These are phyloP conservation scores for Magnaporthiopsis poae DNA, from an alignment of 2,329 filamentous ascomycete species.

Conservation along the genomic window DNA sequence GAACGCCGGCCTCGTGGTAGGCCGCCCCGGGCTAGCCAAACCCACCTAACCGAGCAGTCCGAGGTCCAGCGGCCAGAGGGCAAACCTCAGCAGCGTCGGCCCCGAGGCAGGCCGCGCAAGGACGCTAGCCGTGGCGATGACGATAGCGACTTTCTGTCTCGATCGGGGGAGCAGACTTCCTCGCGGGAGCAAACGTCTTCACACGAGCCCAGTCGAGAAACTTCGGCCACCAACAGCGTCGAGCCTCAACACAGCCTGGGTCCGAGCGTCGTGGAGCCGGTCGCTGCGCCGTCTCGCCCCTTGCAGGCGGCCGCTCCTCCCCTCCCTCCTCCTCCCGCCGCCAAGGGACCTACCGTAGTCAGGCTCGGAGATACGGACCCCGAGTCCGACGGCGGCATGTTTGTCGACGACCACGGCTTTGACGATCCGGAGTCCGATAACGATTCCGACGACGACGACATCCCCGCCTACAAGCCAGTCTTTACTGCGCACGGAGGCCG, in stretches of 20 bases:
- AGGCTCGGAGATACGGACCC: conserved; percentile 19
- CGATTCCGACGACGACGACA: conserved; percentile 13
- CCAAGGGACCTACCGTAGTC: conserved; percentile 23
- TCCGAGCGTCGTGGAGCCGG: not conserved
- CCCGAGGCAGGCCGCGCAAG: not conserved
- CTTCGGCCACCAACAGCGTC: not conserved
- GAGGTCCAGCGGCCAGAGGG: not conserved
- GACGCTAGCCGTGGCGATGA: not conserved
- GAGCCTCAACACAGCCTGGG: not conserved
- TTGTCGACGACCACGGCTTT: conserved; percentile 8
- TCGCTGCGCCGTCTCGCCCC: not conserved
- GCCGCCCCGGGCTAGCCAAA: too few species aligned
- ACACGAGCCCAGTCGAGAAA: not conserved
- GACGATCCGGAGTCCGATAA: conserved; percentile 15
- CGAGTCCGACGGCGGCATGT: conserved; percentile 1
- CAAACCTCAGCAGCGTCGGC: not conserved
- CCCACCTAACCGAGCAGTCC: too few species aligned
- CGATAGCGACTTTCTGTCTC: not conserved
- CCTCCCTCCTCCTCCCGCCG: not conserved
- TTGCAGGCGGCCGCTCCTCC: not conserved
- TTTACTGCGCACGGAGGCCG: conserved; percentile 9
- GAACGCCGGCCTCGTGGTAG: not conserved
- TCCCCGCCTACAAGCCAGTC: conserved; percentile 12
- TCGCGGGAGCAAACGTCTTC: not conserved
- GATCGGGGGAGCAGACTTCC: not conserved